These are phyloP conservation scores for Dothideomycetes sp. DNA, from an alignment of 2,329 filamentous ascomycete genomes.

Conservation along the genomic window DNA sequence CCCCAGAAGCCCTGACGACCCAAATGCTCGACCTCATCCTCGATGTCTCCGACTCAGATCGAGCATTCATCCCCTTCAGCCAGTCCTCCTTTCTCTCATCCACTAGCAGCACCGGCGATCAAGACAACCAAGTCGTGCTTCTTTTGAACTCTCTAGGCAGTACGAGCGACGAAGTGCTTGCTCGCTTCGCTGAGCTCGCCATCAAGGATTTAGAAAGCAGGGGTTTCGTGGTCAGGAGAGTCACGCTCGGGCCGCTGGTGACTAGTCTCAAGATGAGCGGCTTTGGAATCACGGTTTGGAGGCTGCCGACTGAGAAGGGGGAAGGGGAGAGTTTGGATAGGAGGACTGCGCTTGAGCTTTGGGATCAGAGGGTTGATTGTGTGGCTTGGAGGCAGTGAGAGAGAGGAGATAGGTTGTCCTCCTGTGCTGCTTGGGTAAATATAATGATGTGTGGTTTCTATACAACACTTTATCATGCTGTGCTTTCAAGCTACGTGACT, in stretches of 20 bases:
- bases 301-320: slow-evolving; percentile 19
- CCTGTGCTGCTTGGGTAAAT: no score
- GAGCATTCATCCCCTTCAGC: slow-evolving; percentile 26
- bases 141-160: slow-evolving; percentile 25
- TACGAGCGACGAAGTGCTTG: slow-evolving; percentile 24
- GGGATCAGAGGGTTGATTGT: slow-evolving; percentile 24
- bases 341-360: slow-evolving; percentile 20
- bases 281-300: slow-evolving; percentile 26
- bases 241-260: slow-evolving; percentile 23
- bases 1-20: slow-evolving; percentile 19
- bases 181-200: slow-evolving; percentile 23
- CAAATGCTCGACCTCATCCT: slow-evolving; percentile 25
- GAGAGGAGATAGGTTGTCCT: no score
- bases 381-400: slow-evolving; percentile 25
- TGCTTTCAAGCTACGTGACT: no score
- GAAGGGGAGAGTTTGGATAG: slow-evolving; percentile 18
- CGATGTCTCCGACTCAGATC: slow-evolving; percentile 21
- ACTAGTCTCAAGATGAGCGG: slow-evolving; percentile 28
- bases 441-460: no score
- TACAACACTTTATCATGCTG: no score
- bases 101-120: neutral
- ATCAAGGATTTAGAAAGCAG: slow-evolving; percentile 18
- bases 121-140: slow-evolving; percentile 22
- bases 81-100: slow-evolving; percentile 15
- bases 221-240: slow-evolving; percentile 21